Percentiles rank a stretch among this genome's conserved stretches.
These are phyloP conservation scores for Piromyces finnis DNA, from an alignment of 192 early-diverging fungal genomes.

Conservation along the genomic window DNA sequence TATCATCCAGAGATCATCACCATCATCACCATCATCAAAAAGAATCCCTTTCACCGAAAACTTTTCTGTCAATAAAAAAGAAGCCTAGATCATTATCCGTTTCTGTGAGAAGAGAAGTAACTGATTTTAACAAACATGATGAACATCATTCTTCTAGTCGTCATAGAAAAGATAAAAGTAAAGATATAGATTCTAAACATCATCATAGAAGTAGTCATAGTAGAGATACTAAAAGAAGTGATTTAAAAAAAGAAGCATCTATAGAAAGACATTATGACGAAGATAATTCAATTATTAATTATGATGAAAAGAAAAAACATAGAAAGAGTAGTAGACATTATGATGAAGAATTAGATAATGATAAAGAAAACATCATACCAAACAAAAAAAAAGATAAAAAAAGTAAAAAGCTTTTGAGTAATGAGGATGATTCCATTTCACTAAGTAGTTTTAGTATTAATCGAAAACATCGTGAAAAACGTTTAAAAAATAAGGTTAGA, in stretches of 20 bases:
- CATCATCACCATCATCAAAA: not conserved
- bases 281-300: not conserved
- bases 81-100: not conserved
- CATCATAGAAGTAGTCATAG: not conserved
- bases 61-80: not conserved
- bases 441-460: not conserved
- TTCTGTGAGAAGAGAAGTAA: not conserved
- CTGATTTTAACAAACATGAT: not conserved
- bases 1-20: not conserved
- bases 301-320: not conserved
- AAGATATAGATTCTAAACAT: not conserved
- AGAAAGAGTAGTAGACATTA: not conserved
- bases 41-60: not conserved
- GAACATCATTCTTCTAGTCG: not conserved
- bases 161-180: not conserved
- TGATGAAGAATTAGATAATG: no score
- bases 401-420: not conserved
- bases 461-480: not conserved
- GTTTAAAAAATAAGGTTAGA: not conserved
- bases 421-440: not conserved
- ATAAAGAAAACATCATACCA: not conserved
- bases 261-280: not conserved
- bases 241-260: not conserved
- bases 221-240: not conserved
- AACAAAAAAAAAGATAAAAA: not conserved